A percentile compares a stretch with the other conserved stretches of the same genome.
Evolutionary conservation across 805 yeast genomes (phyloP).

Genomic region (Isabelozyma pseudorhagii): DNA sequence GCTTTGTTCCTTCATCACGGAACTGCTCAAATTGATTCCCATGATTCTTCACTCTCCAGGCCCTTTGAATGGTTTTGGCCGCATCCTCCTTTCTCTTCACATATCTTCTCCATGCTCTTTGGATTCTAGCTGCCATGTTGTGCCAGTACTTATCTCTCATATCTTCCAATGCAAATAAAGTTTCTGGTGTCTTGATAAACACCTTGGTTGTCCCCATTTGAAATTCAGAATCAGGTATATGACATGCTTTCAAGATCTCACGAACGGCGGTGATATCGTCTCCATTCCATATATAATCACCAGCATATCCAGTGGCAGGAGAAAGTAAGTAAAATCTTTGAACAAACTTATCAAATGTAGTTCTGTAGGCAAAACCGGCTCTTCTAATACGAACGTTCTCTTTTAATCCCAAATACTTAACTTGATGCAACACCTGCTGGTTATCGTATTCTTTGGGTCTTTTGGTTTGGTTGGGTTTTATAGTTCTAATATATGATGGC

Average conservation of each 20-base stretch:
- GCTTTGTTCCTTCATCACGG: slow-evolving; percentile 76
- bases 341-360: slow-evolving; percentile 92
- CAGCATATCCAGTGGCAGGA: slow-evolving; percentile 88
- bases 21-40: slow-evolving; percentile 82
- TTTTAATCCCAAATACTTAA: slow-evolving; percentile 91
- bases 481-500: slow-evolving; percentile 96
- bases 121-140: slow-evolving; percentile 96
- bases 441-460: slow-evolving; percentile 88
- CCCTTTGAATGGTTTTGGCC: slow-evolving; percentile 75
- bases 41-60: slow-evolving; percentile 76
- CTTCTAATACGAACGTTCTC: slow-evolving; percentile 97
- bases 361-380: slow-evolving; percentile 98
- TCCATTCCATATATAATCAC: slow-evolving; percentile 59
- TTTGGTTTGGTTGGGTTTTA: slow-evolving; percentile 93
- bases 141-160: slow-evolving; percentile 98
- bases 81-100: slow-evolving; percentile 79
- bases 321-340: slow-evolving; percentile 90
- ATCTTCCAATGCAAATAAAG: slow-evolving; percentile 90
- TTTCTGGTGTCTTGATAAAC: slow-evolving; percentile 95
- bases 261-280: slow-evolving; percentile 51
- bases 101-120: slow-evolving; percentile 92
- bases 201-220: slow-evolving; percentile 92
- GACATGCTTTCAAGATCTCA: slow-evolving; percentile 49
- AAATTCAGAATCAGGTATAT: slow-evolving; percentile 76
- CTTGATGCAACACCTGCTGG: slow-evolving; percentile 89